Evolutionary conservation across 2,329 filamentous ascomycete species (phyloP).

Genomic region (Alternaria burnsii): DNA sequence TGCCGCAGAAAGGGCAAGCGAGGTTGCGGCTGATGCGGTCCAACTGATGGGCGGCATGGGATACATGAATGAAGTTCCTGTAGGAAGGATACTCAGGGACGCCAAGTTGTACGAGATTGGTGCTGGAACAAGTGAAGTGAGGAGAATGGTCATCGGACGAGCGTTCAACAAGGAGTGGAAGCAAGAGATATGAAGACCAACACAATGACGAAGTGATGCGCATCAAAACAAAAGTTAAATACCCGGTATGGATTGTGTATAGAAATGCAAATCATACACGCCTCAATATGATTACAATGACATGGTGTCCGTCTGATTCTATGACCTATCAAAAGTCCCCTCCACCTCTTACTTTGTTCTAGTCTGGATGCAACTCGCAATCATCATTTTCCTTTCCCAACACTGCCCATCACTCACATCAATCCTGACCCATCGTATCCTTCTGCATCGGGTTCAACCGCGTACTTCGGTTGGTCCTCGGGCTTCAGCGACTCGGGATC

Average conservation of each 20-base stretch:
- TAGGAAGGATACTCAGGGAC: constrained; percentile 81
- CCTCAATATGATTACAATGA: background rate
- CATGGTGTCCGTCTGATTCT: background rate
- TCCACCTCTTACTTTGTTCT: background rate
- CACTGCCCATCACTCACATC: background rate
- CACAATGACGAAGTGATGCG: background rate
- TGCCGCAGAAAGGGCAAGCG: constrained; percentile 88
- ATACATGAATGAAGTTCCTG: constrained; percentile 94
- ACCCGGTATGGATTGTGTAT: background rate
- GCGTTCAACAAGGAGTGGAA: constrained; percentile 87
- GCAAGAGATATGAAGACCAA: constrained; percentile 26
- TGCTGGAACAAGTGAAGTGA: constrained; percentile 92
- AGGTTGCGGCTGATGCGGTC: constrained; percentile 85
- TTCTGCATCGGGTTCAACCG: constrained; percentile 45
- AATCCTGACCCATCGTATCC: constrained; percentile 47
- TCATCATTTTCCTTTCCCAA: background rate
- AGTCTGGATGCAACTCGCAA: background rate
- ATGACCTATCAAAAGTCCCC: background rate
- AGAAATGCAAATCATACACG: background rate
- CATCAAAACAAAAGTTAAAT: constrained; percentile 7
- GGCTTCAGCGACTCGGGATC: constrained; percentile 54
- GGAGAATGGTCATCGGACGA: constrained; percentile 92
- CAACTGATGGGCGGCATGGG: constrained; percentile 95
- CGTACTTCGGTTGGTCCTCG: constrained; percentile 51
- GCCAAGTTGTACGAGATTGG: constrained; percentile 94